Evolutionary conservation across 352 stramenopile genomes (phyloP), one percentile per base, ranked within the genome.

Genomic region (Phytophthora meadii): DNA sequence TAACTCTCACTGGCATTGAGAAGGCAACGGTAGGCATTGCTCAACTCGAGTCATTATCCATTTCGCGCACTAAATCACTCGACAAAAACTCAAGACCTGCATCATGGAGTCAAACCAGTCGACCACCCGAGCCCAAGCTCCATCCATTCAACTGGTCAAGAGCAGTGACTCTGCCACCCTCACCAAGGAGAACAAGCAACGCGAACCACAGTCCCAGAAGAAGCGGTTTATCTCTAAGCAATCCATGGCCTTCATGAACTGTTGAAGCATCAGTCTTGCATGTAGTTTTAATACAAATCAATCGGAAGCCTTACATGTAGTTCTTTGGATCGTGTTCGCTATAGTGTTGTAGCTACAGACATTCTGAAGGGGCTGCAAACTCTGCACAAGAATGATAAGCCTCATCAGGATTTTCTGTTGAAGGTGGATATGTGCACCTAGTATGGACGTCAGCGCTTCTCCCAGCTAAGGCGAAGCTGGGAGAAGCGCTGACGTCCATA

Each of bases 211-310:
- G 22, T 2, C 46, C 22, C 17, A 30, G 48, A 73, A 65, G 48
- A 62, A 50, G 47, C 27, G 50, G 4, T 61, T 62, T 32, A 73
- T 73, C 41, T 73, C 65, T 32, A 61, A 62, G 47, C 52, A 45
- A 17, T 73, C 65, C 17, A 65, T 63, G 50, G 47, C 42, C 37
- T 70, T 69, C 52, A 69, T 69, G 61, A 30, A 59, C 52, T 59
- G 52, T 14, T 59, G 14, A 51, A 24, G 25, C 28, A 15, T 41
- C 15, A 7, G 24, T 50, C 19, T 48, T n/a, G 5, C 19, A 15
- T 32, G n/a, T 50, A 22, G 11, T 10, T n/a, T 30, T 15, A 49
- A 49, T 36, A 36, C 30, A 8, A 36, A 36, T 2, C 30, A 30
- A 30, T 30, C 27, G 27, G 6, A 30, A 30, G 27, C 6, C 6